Conservation (phyloP, 495 filamentous ascomycete genomes). For the Neurospora sp. region DNA sequence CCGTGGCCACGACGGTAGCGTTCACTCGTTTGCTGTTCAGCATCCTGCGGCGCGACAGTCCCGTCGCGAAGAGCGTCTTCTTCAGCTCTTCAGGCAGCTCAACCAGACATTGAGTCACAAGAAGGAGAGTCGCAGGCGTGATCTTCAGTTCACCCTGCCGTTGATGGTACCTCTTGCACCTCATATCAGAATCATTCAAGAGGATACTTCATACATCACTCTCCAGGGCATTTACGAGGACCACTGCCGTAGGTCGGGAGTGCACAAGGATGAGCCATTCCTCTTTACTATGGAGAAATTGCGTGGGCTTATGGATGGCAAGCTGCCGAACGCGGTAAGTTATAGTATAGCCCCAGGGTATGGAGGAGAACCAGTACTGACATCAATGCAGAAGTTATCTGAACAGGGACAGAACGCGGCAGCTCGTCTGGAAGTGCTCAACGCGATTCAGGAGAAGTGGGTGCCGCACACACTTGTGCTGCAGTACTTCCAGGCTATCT, state of each 20-base stretch:
- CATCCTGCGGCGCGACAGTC: slow-evolving; percentile 87
- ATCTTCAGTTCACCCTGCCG: slow-evolving; percentile 90
- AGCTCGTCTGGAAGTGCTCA: slow-evolving; percentile 73
- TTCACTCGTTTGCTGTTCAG: slow-evolving; percentile 91
- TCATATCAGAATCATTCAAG: slow-evolving; percentile 84
- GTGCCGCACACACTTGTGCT: slow-evolving; percentile 70
- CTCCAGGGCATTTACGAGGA: slow-evolving; percentile 93
- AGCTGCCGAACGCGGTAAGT: slow-evolving; percentile 42
- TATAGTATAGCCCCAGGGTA: background rate
- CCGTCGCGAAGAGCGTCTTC: slow-evolving; percentile 83
- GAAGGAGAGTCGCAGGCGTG: slow-evolving; percentile 88
- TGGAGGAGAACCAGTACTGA: background rate
- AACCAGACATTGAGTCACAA: slow-evolving; percentile 80
- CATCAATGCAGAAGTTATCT: slow-evolving; percentile 38
- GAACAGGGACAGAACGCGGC: slow-evolving; percentile 46
- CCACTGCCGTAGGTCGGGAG: slow-evolving; percentile 73
- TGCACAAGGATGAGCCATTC: slow-evolving; percentile 90
- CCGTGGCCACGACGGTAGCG: slow-evolving; percentile 91
- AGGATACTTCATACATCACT: slow-evolving; percentile 88
- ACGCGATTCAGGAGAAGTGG: slow-evolving; percentile 83
- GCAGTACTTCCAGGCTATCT: slow-evolving; percentile 82
- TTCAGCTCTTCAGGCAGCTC: slow-evolving; percentile 97
- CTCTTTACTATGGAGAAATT: slow-evolving; percentile 92
- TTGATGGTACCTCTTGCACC: slow-evolving; percentile 91
- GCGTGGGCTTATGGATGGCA: slow-evolving; percentile 59